phyloP scores from a whole-genome alignment of 2,329 filamentous ascomycete species.

The Neopestalotiopsis sp. region DNA sequence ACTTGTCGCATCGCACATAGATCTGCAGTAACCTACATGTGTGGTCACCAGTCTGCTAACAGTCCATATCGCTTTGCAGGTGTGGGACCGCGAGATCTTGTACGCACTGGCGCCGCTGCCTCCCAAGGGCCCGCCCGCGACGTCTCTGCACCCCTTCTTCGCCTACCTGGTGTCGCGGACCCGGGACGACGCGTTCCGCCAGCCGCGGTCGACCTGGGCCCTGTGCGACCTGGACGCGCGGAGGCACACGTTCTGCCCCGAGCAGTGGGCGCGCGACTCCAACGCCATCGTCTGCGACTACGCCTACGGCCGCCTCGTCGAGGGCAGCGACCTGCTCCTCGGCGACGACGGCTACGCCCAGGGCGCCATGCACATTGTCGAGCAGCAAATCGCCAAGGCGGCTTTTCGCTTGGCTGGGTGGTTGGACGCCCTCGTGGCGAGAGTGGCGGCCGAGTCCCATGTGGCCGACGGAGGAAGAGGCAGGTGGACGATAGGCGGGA shows the following conservation, averaged over 20 bases:
- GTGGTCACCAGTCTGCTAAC: not conserved
- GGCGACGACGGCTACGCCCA: not conserved
- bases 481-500: not conserved
- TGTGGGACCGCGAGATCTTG: constrained; percentile 3
- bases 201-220: constrained; percentile 7
- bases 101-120: constrained; percentile 1
- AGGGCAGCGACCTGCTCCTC: not conserved
- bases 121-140: not conserved
- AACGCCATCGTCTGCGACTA: constrained; percentile 11
- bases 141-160: constrained; percentile 6
- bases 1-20: not conserved
- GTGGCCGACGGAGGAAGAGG: not conserved
- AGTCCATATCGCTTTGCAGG: not conserved
- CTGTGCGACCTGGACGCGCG: constrained; percentile 3
- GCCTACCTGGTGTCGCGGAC: not conserved
- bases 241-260: not conserved
- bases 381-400: constrained; percentile 8
- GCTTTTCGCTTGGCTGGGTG: not conserved
- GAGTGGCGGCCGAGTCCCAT: not conserved
- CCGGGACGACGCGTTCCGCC: not conserved
- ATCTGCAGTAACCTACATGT: not conserved
- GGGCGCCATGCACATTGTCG: constrained; percentile 5
- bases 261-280: constrained; percentile 9
- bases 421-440: not conserved
- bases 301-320: not conserved